Base-by-base conservation (phyloP, 208 protist genomes). In the Vickermania ingenoplastis region DNA sequence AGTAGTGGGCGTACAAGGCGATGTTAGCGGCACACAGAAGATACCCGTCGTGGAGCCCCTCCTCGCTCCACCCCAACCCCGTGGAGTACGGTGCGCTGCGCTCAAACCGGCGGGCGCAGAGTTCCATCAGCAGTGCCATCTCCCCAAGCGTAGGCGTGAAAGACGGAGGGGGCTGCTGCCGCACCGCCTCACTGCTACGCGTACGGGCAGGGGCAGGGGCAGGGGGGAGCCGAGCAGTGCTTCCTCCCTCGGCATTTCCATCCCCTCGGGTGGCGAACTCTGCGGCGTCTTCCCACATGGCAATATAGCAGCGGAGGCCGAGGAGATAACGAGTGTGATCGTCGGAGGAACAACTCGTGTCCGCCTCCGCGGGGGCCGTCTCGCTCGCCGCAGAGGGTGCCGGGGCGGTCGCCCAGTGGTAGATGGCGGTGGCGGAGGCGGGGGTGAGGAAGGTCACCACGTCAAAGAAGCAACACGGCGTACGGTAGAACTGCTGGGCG, bases 1-100 rank as follows among this genome's bases (percentile, higher is more conserved):
- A 45, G 36, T 45, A 45, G 17, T 45, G 36, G 36, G 68, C 71
- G 53, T 78, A 80, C 31, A 94, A 66, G 2, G 78, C 73, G 22
- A 86, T 75, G 55, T 89, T 92, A 49, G 91, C 63, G 5, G 67
- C 74, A 1, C 82, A 70, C n/a, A 63, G 81, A 31, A 94, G 74
- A 72, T 94, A 94, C 5, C 81, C 88, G 61, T 94, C 88, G 61
- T 72, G 83, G 24, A 77, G 64, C 1, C 88, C 88, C 55, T 94
- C 82, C 67, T 91, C 88, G 63, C 81, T 94, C 80, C 84, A 92
- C 24, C 67, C 74, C 17, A 91, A 76, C 2, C 61, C 29, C 5
- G 61, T 58, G 23, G 84, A 94, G 31, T 91, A 73, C 14, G 71
- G 65, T 30, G 59, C 66, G 5, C 77, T 68, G 31, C 59, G 57